Base-by-base conservation (phyloP, 148 eudicot species). In the Vaccinium corymbosum region DNA sequence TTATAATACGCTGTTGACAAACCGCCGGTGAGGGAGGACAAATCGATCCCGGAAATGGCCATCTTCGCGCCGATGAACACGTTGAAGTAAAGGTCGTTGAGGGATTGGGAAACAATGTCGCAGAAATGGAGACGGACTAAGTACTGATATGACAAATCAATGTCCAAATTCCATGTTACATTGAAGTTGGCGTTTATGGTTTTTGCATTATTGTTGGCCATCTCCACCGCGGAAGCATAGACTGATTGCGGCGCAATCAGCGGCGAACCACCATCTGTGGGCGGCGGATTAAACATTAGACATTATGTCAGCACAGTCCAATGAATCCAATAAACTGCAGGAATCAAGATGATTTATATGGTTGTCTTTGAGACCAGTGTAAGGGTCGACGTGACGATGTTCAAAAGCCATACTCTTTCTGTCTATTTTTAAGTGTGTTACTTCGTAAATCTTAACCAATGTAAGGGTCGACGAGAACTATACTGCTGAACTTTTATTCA, bases 111-210 rank as follows among this genome's bases (percentile, higher is more conserved):
- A 9, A 95, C 90, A 16, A 95, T 95, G 55, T 95, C 98, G 70
- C 93, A 91, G 46, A 95, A 95, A 89, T 95, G 98, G 52, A 95
- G 51, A 52, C 98, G 90, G 2, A 95, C 73, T n/a, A 95, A 83
- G 85, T 95, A 89, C 11, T 90, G 38, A 74, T 82, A 90, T 0
- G 92, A 87, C 48, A 78, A 81, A 46, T 91, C 93, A 8, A 95
- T 86, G 4, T 86, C 77, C 29, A 95, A 82, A 9, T 78, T 85
- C 98, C 97, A 95, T 2, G 94, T 88, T 0, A 95, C 84, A n/a
- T 95, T 95, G 68, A 95, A 95, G 68, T 86, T 93, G 1, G 91
- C 93, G 42, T 59, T 56, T 50, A 6, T 20, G 25, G 83, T 83
- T 6, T 83, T 66, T 20, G 98, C 76, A 25, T 91, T 86, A 13